Evolutionary conservation across 257 asterid species (phyloP), one percentile per base, ranked within the genome.

Genomic region (Misopates orontium): DNA sequence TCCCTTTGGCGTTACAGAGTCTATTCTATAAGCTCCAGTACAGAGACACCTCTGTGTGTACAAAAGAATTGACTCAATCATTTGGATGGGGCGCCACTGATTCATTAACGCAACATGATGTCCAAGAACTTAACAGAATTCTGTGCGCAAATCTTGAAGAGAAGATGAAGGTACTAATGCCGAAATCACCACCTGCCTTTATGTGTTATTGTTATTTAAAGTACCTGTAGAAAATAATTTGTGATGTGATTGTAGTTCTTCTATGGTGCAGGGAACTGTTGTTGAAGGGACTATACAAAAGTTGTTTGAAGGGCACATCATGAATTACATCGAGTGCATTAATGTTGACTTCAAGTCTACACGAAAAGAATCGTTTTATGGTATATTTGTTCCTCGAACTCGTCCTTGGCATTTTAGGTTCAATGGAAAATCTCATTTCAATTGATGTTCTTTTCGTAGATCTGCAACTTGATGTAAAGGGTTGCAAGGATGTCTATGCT

Each of bases 1-100:
- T 94, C 67, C 97, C 99, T 60, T 86, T 94, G 83, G 99, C 99
- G 18, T 80, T 94, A 52, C 99, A 94, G 77, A 88, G 99, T 81
- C 82, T 94, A 77, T 94, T 94, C 80, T 94, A 94, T 81, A 94
- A 90, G 80, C 99, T 94, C 72, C 99, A 94, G 48, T 90, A 94
- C 68, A 84, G 86, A 51, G 97, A 88, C 73, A 86, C 95, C 23
- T 90, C 97, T 76, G 97, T 94, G 60, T 94, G 96, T 66, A 94
- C 99, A 21, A 94, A 94, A 76, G 99, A 90, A 74, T 79, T 90
- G 87, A 94, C 99, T 21, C 90, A 90, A 76, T 94, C 99, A 39
- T 94, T 94, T 86, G 99, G 99, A 76, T 90, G 99, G 99, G 99
- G 90, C 78, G 90, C 97, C 1, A 85, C 86, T 70, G 99, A 94